phyloP scores from a whole-genome alignment of 768 basidiomycete species.

The Hebeloma cylindrosporum region DNA sequence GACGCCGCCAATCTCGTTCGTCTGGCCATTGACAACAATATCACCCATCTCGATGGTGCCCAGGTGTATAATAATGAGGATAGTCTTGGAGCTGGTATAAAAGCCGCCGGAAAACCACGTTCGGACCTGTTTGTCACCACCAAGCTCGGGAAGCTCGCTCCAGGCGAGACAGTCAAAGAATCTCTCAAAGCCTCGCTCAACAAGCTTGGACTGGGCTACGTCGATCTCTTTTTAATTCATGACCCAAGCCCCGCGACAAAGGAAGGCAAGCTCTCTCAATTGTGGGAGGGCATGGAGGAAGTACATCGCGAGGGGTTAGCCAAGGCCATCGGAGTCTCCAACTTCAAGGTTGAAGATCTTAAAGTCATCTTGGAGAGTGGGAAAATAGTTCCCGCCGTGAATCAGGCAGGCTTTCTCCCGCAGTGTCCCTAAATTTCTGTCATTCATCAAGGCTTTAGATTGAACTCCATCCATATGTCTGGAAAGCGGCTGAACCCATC shows the following conservation, averaged over 20 bases:
- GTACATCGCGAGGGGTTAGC: conserved; percentile 46
- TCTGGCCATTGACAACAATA: conserved; percentile 52
- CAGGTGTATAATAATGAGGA: conserved; percentile 60
- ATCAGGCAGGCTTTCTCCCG: conserved; percentile 48
- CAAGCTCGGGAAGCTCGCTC: conserved; percentile 45
- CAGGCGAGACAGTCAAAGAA: conserved; percentile 47
- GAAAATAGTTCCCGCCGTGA: conserved; percentile 60
- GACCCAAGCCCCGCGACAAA: conserved; percentile 34
- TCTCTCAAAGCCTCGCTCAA: conserved; percentile 53
- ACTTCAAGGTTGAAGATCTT: conserved; percentile 58
- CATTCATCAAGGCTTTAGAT: conserved; percentile 41
- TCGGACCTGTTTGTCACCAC: conserved; percentile 63
- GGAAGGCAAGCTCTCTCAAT: conserved; percentile 43
- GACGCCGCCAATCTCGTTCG: conserved; percentile 43
- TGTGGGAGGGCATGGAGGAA: conserved; percentile 65
- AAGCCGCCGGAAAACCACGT: conserved; percentile 48
- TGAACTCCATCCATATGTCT: conserved; percentile 70
- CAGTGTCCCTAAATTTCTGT: not conserved
- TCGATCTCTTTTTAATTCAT: conserved; percentile 70
- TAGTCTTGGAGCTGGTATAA: conserved; percentile 50
- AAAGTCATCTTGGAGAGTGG: conserved; percentile 50
- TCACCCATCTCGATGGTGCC: conserved; percentile 66
- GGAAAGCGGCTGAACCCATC: conserved; percentile 55
- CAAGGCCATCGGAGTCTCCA: conserved; percentile 69
- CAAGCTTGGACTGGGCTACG: conserved; percentile 51